Percentiles rank a stretch among this genome's conserved stretches.
These are phyloP conservation scores for Podaxis sp. DNA, from an alignment of 768 basidiomycete genomes.

Conservation along the genomic window DNA sequence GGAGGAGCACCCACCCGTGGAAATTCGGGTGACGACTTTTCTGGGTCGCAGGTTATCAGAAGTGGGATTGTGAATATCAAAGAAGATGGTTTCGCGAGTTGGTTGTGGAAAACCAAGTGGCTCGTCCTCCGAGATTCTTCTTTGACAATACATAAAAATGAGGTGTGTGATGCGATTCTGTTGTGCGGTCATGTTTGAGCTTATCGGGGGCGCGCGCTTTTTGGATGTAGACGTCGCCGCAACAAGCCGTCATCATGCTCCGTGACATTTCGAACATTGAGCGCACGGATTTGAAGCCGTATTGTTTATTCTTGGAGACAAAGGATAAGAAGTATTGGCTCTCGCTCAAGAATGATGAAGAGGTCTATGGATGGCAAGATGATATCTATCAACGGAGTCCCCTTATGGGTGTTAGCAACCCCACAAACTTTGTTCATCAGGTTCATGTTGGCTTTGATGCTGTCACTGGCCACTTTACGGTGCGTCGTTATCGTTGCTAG, in stretches of 20 bases:
- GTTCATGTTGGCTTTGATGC: slow-evolving; percentile 98
- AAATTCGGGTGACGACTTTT: slow-evolving; percentile 26
- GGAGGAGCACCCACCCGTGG: slow-evolving; percentile 73
- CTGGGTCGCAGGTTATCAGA: slow-evolving; percentile 53
- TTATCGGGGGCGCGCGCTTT: slow-evolving; percentile 12
- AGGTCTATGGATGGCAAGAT: slow-evolving; percentile 98
- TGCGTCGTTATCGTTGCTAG: slow-evolving; percentile 36
- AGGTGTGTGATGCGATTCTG: slow-evolving; percentile 54
- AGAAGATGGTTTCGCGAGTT: slow-evolving; percentile 91
- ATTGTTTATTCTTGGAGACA: slow-evolving; percentile 85
- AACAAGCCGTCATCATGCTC: slow-evolving; percentile 63
- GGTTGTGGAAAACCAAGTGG: slow-evolving; percentile 92
- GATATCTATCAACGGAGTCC: slow-evolving; percentile 93
- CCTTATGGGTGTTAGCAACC: slow-evolving; percentile 89
- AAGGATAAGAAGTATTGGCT: slow-evolving; percentile 81
- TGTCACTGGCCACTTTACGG: slow-evolving; percentile 90
- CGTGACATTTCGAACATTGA: slow-evolving; percentile 85
- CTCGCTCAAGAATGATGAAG: slow-evolving; percentile 89
- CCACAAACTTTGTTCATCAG: slow-evolving; percentile 98
- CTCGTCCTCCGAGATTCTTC: slow-evolving; percentile 79
- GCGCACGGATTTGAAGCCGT: slow-evolving; percentile 91
- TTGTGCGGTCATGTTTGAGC: not conserved
- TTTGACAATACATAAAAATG: slow-evolving; percentile 85
- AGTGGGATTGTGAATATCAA: slow-evolving; percentile 82
- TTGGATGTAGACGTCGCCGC: slow-evolving; percentile 44